These are phyloP conservation scores for Globisporangium nodosum DNA, from an alignment of 352 stramenopile genomes.

Conservation along the genomic window DNA sequence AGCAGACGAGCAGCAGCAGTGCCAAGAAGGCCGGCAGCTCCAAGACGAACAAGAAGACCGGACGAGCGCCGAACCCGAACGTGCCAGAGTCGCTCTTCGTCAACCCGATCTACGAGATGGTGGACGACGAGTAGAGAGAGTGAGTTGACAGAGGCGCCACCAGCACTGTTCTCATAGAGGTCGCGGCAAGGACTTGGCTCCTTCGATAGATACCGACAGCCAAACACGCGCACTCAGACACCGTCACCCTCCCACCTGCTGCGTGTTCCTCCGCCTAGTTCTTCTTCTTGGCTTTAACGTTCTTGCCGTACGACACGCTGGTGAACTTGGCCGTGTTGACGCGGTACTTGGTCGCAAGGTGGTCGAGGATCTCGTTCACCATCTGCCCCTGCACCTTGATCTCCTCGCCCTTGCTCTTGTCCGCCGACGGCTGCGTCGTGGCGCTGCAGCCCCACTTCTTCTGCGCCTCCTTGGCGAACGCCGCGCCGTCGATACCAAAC, in stretches of 20 bases:
- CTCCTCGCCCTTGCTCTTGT: constrained; percentile 67
- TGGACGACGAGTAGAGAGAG: constrained; percentile 9
- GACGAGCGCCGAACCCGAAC: constrained; percentile 8
- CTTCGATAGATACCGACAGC: background rate
- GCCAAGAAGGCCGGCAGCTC: background rate
- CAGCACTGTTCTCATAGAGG: background rate
- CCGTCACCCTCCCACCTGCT: background rate
- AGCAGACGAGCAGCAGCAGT: background rate
- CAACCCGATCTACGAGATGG: constrained; percentile 17
- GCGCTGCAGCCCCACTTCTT: constrained; percentile 84
- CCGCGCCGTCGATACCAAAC: constrained; percentile 67
- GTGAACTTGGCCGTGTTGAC: constrained; percentile 70
- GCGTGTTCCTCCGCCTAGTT: constrained; percentile 3
- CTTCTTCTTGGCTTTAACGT: constrained; percentile 79
- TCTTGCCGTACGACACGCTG: constrained; percentile 64
- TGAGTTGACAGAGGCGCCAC: background rate
- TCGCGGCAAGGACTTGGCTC: background rate
- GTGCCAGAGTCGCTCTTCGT: constrained; percentile 16
- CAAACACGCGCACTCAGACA: background rate
- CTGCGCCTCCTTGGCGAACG: constrained; percentile 73
- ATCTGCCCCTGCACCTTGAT: constrained; percentile 80
- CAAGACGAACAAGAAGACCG: constrained; percentile 21
- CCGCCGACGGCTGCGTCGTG: constrained; percentile 33
- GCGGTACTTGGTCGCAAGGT: constrained; percentile 56
- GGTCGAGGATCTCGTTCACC: constrained; percentile 67